Base-by-base conservation (phyloP, 768 basidiomycete species). In the Royoungia palumana region DNA sequence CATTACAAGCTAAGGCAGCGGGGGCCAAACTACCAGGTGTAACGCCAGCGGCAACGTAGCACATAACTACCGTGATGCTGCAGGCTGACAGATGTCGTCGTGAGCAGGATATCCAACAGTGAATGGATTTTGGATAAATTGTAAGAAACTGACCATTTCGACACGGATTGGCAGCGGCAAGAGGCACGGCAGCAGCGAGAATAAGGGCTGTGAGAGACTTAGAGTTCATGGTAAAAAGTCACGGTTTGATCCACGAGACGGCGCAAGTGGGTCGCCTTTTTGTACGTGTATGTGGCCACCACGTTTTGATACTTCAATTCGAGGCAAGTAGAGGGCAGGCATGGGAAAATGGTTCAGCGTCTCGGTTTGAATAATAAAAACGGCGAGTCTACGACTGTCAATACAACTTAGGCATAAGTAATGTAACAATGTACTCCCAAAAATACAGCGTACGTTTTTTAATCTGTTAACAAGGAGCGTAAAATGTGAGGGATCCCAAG, bases 141-240 rank as follows among this genome's bases (percentile, higher is more conserved):
- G n/a, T n/a, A 28, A 4, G 6, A 21, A 2, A 22, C 38, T 39
- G 3, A 63, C 64, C 58, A 0, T 62, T 63, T n/a, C 66, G 62
- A 2, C 65, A 67, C 0, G 49, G 56, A 0, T 64, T 57, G 0
- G 62, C 65, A 1, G 48, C 36, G 9, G 36, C 44, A 2, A 53
- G 27, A 1, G 64, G 58, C 0, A 38, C 50, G 0, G 36, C 43
- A 12, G 53, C 50, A 17, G 38, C 47, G n/a, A 68, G 48, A 6
- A 57, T 21, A 14, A 68, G 49, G 3, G 55, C 44, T 4, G 50
- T 35, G 21, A 62, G 39, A 0, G 51, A 53, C 36, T 60, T 62
- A n/a, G 58, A 21, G 43, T 67, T 68, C 65, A 62, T 68, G 3
- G 21, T 50, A 25, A 12, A 6, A n/a, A n/a, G n/a, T n/a, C n/a